A percentile compares a stretch with the other conserved stretches of the same genome.
Evolutionary conservation across 345 rosid species (phyloP).

Genomic region (Aquilaria sinensis): DNA sequence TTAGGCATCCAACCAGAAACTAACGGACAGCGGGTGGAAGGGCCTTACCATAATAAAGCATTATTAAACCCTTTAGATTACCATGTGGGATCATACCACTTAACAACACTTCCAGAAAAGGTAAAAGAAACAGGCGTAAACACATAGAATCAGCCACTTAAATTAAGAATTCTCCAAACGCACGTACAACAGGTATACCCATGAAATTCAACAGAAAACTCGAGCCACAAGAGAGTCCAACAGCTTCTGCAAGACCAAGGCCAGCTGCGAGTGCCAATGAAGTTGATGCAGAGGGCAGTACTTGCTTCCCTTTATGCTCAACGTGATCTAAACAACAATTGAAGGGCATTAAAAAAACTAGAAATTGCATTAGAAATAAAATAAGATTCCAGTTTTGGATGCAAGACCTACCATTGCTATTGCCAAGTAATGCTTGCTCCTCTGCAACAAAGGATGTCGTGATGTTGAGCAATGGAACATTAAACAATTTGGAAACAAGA

Average conservation of each 20-base stretch:
- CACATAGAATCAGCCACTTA: slow-evolving; percentile 5
- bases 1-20: no score
- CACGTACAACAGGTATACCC: slow-evolving; percentile 92
- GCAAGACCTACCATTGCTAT: slow-evolving; percentile 17
- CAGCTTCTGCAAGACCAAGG: slow-evolving; percentile 75
- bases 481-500: slow-evolving; percentile 79
- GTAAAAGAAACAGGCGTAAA: background rate
- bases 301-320: slow-evolving; percentile 37
- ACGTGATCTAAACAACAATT: slow-evolving; percentile 23
- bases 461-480: slow-evolving; percentile 80
- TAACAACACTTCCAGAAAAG: background rate
- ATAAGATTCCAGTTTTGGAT: background rate
- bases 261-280: slow-evolving; percentile 77
- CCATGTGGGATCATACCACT: no score
- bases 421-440: slow-evolving; percentile 50
- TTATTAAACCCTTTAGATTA: no score
- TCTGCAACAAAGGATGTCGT: slow-evolving; percentile 96
- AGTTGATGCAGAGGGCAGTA: slow-evolving; percentile 70
- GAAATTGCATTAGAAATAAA: no score
- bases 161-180: slow-evolving; percentile 18
- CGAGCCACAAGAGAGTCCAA: slow-evolving; percentile 69
- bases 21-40: no score
- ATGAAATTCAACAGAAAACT: slow-evolving; percentile 76
- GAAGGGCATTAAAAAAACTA: background rate
- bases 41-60: no score